Base-by-base conservation (phyloP, 2,329 filamentous ascomycete genomes). In the Scedosporium boydii region DNA sequence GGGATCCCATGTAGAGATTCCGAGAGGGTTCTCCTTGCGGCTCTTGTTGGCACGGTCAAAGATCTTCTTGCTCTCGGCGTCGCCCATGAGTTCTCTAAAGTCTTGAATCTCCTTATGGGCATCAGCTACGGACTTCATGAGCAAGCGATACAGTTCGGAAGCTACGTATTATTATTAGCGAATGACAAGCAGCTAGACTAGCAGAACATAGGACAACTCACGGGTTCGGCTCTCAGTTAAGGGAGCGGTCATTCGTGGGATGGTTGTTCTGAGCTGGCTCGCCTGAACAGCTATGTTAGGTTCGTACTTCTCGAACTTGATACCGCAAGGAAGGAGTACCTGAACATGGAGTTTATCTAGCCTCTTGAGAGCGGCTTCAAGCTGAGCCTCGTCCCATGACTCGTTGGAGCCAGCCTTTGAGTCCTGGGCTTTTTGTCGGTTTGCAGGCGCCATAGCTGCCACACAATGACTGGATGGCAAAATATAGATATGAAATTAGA, bases 1-100 rank as follows among this genome's bases (percentile, higher is more conserved):
- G 21, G 83, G 78, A 58, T 76, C 78, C 85, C 85, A 87, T 1
- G 80, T 78, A 66, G 78, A 82, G 65, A 87, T 86, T 3, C 79
- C 82, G 59, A 78, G 76, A 0, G 82, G 80, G 53, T 85, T 81
- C 46, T 80, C 77, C 61, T 79, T 74, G 18, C 78, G 78, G 67
- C 84, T 86, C 67, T 80, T 77, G 48, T 72, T 76, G 1, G 80
- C 82, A 63, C 81, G 77, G 10, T 80, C 76, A 61, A 87, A 74
- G 10, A 84, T 75, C 60, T 78, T 78, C 55, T 75, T 76, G 64
- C 73, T 81, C 55, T 78, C 75, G 4, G 80, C 78, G 66, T 76
- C 75, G 10, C 71, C 76, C 69, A 81, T 77, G 6, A 80, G 69
- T 4, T 79, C 71, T 5, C 75, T 74, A 61, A 85, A 83, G 41